phyloP scores from a whole-genome alignment of 2,329 filamentous ascomycete species.

The Fusarium bactridioides region DNA sequence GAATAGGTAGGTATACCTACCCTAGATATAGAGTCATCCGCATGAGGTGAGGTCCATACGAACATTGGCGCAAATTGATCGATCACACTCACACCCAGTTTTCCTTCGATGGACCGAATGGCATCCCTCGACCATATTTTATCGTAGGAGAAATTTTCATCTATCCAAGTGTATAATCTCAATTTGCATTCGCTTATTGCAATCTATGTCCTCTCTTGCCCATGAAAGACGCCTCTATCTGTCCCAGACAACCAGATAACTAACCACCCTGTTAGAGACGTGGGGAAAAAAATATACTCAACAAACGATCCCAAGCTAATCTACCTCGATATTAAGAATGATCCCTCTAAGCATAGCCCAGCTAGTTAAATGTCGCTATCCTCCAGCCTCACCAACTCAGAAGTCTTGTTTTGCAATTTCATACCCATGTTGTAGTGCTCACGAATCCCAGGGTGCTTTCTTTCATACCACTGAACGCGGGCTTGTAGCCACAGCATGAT shows the following conservation, averaged over 20 bases:
- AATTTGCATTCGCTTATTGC: not conserved
- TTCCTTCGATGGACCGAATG: not conserved
- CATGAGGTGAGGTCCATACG: not conserved
- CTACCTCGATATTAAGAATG: not conserved
- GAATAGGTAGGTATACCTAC: conserved; percentile 3
- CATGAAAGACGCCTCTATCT: not conserved
- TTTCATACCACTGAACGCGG: conserved; percentile 18
- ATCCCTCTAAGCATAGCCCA: not conserved
- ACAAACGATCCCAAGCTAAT: not conserved
- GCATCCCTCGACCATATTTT: not conserved
- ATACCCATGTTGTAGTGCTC: not conserved
- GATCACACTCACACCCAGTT: not conserved
- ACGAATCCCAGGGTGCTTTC: not conserved
- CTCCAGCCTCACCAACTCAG: not conserved
- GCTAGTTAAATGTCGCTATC: not conserved
- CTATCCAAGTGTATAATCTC: not conserved
- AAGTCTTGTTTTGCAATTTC: not conserved
- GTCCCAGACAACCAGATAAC: not conserved
- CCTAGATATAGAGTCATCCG: no score
- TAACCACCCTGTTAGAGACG: not conserved
- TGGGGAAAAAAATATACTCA: no score
- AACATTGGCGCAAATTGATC: not conserved
- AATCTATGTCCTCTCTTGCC: not conserved
- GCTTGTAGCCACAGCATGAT: not conserved
- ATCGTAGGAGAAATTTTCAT: not conserved